Evolutionary conservation across 2,329 filamentous ascomycete genomes (phyloP).

Genomic region (Arthroderma sp.): DNA sequence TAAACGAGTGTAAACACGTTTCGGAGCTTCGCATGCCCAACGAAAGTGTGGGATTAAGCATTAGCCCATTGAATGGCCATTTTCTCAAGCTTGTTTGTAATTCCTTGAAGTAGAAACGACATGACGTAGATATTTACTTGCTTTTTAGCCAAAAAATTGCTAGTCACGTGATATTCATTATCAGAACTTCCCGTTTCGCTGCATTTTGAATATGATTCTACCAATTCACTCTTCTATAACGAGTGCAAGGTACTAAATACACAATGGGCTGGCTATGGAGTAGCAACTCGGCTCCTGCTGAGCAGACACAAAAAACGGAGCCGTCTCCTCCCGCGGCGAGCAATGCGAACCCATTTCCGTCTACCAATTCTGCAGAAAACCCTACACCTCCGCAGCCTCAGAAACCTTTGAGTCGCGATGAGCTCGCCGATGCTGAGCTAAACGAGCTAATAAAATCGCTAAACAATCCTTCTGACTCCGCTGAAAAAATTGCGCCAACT

Average conservation of each 20-base stretch:
- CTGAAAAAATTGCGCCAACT: slow-evolving; percentile 9
- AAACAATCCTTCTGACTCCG: slow-evolving; percentile 21
- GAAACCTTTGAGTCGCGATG: slow-evolving; percentile 24
- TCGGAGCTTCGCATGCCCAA: not conserved
- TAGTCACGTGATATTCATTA: not conserved
- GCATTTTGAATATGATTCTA: not conserved
- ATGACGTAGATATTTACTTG: not conserved
- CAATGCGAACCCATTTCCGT: not conserved
- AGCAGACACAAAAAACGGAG: not conserved
- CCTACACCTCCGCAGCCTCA: not conserved
- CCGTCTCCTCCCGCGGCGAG: not conserved
- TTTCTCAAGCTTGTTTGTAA: not conserved
- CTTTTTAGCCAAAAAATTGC: not conserved
- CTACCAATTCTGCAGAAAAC: not conserved
- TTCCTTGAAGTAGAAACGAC: not conserved
- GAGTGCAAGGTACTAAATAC: not conserved
- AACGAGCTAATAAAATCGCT: slow-evolving; percentile 42
- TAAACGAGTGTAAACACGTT: not conserved
- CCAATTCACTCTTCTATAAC: no score
- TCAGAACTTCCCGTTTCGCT: not conserved
- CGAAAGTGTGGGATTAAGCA: not conserved
- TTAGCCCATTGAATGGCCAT: not conserved
- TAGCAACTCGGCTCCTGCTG: not conserved
- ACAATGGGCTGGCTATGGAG: slow-evolving; percentile 40
- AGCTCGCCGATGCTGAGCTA: slow-evolving; percentile 44